Evolutionary conservation across 441 rosid genomes (phyloP), one percentile per base, ranked within the genome.

Genomic region (Kokia cookei): DNA sequence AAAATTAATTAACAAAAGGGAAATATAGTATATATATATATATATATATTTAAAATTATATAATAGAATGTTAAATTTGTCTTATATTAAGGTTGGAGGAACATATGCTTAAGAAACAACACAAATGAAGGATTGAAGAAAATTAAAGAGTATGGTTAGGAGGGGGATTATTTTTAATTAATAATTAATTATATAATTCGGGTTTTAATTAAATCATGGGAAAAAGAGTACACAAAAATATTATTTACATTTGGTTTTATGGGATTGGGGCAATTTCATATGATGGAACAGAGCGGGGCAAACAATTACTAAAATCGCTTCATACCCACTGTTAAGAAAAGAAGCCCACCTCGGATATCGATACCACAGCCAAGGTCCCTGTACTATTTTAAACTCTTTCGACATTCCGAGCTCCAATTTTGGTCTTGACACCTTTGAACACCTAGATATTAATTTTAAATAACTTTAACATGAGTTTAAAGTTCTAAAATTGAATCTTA

Each of bases 1-100:
- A 32, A 17, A 58, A 26, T 45, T 26, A 61, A 64, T 24, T 19
- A 14, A 51, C 61, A 64, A 63, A 40, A 53, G 11, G 69, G 76
- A 43, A 29, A 73, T 47, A 63, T 29, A 29, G 0, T 47, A 72
- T 54, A 59, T 19, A 19, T 19, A 61, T 17, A 48, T 32, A 69
- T 47, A 72, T 54, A 59, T 19, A 19, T 19, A 61, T 17, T 62
- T 32, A 69, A 10, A 22, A 2, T 66, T 75, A 65, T 68, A 66
- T 71, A 76, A 74, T 71, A 66, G 84, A 81, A 81, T 80, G 83
- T 86, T 76, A 68, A 81, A 72, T 78, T 84, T 82, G 87, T 78
- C 85, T 77, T 68, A n/a, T 84, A 74, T 82, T 40, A 54, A 32
- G 75, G 53, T 19, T 10, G 24, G 60, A 78, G 80, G 54, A 63